Conservation (phyloP, 257 asterid species). For the Pogostemon cablin region DNA sequence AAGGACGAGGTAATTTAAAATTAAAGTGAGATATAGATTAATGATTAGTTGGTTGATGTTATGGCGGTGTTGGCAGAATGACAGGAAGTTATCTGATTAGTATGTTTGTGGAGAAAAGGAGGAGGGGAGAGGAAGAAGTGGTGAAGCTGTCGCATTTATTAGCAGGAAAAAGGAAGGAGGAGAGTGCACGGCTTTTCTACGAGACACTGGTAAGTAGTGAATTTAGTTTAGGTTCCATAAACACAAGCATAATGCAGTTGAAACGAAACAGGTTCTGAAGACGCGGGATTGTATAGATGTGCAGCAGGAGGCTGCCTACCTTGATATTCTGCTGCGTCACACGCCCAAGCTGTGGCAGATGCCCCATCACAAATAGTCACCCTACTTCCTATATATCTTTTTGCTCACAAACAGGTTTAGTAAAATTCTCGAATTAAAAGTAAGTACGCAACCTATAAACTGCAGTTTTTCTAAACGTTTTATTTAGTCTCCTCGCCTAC, state of each 20-base stretch:
- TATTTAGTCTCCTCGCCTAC: no score
- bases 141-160: constrained; percentile 49
- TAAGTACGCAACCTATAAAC: no score
- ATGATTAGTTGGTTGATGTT: neutral
- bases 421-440: no score
- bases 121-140: constrained; percentile 36
- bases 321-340: constrained; percentile 52
- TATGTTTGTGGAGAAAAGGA: constrained; percentile 49
- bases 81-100: constrained; percentile 48
- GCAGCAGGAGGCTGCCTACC: constrained; percentile 61
- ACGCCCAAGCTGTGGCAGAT: constrained; percentile 45
- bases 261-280: constrained; percentile 60
- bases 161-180: constrained; percentile 59
- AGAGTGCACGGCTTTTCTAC: constrained; percentile 67
- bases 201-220: constrained; percentile 68
- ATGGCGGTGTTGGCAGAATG: constrained; percentile 42
- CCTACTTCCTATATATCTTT: neutral
- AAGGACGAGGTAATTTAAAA: constrained; percentile 61
- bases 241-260: no score
- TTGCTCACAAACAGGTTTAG: neutral
- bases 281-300: constrained; percentile 57
- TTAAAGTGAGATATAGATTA: no score
- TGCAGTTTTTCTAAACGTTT: no score
- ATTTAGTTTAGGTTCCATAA: no score
- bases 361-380: neutral